Evolutionary conservation across 495 filamentous ascomycete genomes (phyloP).

Genomic region (Corynascus novoguineensis): DNA sequence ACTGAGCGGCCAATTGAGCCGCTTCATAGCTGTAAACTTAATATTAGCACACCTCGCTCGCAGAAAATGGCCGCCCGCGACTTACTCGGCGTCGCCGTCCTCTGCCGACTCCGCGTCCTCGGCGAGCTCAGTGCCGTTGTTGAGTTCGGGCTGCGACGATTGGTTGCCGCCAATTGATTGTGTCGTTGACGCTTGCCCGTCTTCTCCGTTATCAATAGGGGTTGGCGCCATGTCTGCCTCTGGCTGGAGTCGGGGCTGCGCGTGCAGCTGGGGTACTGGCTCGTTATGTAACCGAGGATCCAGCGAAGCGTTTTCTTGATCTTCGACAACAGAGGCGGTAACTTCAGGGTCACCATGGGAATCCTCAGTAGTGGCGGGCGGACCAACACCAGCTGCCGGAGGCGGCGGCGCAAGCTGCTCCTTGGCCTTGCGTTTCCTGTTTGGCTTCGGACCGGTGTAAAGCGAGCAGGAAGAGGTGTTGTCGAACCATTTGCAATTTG

Average conservation of each 20-base stretch:
- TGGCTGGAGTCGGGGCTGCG: background rate
- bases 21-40: background rate
- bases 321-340: background rate
- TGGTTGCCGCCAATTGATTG: background rate
- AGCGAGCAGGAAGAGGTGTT: slow-evolving; percentile 31
- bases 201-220: background rate
- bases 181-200: background rate
- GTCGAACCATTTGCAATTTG: slow-evolving; percentile 39
- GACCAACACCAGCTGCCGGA: background rate
- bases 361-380: background rate
- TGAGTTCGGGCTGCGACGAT: background rate
- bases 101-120: background rate
- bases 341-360: background rate
- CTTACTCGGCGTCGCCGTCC: slow-evolving; percentile 4
- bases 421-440: slow-evolving; percentile 33
- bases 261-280: background rate
- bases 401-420: slow-evolving; percentile 11
- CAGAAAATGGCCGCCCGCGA: background rate
- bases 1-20: slow-evolving; percentile 20
- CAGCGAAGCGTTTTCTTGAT: too few relatives aligned
- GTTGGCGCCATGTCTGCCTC: slow-evolving; percentile 2
- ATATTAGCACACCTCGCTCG: background rate
- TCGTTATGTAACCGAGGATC: background rate
- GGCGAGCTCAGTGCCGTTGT: background rate
- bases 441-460: slow-evolving; percentile 33